These are phyloP conservation scores for Ogataea glucozyma DNA, from an alignment of 805 yeast species.

Conservation along the genomic window DNA sequence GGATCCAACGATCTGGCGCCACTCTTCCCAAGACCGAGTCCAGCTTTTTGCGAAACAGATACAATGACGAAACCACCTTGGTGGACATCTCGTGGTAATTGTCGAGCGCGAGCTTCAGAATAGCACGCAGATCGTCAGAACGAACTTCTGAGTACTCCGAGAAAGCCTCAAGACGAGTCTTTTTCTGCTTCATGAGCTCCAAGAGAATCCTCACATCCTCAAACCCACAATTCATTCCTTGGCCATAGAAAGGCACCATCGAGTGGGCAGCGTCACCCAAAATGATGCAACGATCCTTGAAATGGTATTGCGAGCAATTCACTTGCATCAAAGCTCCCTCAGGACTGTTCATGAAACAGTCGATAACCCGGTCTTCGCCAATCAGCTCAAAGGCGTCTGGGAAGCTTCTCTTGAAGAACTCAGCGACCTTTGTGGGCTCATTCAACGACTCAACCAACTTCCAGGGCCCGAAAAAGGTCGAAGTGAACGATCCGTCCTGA, in stretches of 20 bases:
- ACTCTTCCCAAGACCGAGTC: constrained; percentile 64
- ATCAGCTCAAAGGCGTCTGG: constrained; percentile 73
- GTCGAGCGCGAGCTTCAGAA: constrained; percentile 72
- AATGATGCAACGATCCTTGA: constrained; percentile 59
- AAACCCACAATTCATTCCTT: constrained; percentile 95
- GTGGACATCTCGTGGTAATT: constrained; percentile 89
- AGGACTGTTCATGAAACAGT: constrained; percentile 61
- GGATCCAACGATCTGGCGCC: constrained; percentile 71
- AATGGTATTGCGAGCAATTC: constrained; percentile 68
- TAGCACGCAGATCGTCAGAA: constrained; percentile 69
- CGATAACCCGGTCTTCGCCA: constrained; percentile 49
- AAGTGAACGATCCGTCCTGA: constrained; percentile 81
- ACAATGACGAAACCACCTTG: constrained; percentile 63
- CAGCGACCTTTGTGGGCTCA: constrained; percentile 39
- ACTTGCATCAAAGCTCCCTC: constrained; percentile 78
- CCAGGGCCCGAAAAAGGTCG: constrained; percentile 88
- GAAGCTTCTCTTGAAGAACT: constrained; percentile 62
- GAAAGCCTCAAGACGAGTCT: constrained; percentile 50
- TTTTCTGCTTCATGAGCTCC: constrained; percentile 43
- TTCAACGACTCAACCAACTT: constrained; percentile 54
- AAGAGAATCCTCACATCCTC: constrained; percentile 80
- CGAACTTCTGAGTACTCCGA: constrained; percentile 54
- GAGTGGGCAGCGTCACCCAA: constrained; percentile 95
- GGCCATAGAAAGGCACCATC: constrained; percentile 98
- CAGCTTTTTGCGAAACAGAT: constrained; percentile 62